These are phyloP conservation scores for Astrocystis sublimbata DNA, from an alignment of 495 filamentous ascomycete genomes.

Conservation along the genomic window DNA sequence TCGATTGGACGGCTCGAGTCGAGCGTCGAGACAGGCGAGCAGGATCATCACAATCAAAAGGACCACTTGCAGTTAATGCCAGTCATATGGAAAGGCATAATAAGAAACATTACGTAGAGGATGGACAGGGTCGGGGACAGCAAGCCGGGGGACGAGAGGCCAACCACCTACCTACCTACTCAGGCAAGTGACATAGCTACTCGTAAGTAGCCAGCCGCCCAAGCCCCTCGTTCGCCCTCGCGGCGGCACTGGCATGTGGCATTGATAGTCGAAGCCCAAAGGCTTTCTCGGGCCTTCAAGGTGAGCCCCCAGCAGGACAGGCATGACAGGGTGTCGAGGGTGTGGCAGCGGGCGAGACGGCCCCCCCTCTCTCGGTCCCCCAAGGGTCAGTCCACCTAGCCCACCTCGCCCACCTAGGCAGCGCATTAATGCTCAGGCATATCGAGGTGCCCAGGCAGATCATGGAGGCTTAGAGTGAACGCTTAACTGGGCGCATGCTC, in stretches of 20 bases:
- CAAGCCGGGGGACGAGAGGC: constrained; percentile 1
- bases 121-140: neutral
- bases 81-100: neutral
- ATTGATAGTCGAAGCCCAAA: neutral
- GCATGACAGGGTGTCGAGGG: too few species aligned
- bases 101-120: neutral
- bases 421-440: constrained; percentile 13
- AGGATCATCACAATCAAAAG: neutral
- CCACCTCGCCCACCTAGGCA: too few species aligned
- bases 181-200: too few species aligned
- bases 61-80: neutral
- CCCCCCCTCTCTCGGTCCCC: neutral
- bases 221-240: neutral
- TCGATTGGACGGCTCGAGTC: constrained; percentile 1
- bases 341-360: neutral
- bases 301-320: neutral
- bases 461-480: constrained; percentile 16
- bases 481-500: neutral
- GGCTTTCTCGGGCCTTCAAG: neutral
- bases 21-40: neutral
- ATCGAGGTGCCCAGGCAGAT: constrained; percentile 7
- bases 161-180: neutral
- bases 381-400: neutral
- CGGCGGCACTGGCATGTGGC: neutral
- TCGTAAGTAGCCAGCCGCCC: neutral